Evolutionary conservation across 768 basidiomycete genomes (phyloP).

Genomic region (Mycena vitilis): DNA sequence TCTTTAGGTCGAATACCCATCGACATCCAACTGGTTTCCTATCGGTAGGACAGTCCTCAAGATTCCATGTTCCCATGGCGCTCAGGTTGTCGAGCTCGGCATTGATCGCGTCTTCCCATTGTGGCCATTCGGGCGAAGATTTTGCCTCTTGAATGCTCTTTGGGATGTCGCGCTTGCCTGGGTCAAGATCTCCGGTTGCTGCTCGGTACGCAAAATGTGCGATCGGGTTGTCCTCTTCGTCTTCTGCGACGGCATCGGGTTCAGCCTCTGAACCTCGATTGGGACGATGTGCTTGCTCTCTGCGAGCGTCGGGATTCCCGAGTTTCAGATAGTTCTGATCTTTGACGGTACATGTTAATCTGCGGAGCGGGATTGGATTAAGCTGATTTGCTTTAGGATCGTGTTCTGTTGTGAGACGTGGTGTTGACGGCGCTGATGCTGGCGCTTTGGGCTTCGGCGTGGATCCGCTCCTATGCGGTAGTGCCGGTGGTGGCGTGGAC

Average conservation of each 20-base stretch:
- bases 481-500: slow-evolving; percentile 6
- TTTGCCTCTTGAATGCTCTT: slow-evolving; percentile 10
- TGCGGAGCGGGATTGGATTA: too few species aligned
- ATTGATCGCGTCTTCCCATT: slow-evolving; percentile 8
- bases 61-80: slow-evolving; percentile 1
- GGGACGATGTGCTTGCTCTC: too few species aligned
- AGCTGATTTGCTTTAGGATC: background rate
- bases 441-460: slow-evolving; percentile 1
- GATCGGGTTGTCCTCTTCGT: background rate
- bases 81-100: slow-evolving; percentile 6
- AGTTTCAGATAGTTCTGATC: too few species aligned
- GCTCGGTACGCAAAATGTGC: slow-evolving; percentile 6
- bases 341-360: too few species aligned
- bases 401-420: slow-evolving; percentile 1
- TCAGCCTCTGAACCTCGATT: background rate
- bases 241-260: background rate
- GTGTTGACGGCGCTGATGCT: background rate
- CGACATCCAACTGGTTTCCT: too few species aligned
- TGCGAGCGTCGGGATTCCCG: too few species aligned
- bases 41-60: too few species aligned
- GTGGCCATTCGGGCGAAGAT: slow-evolving; percentile 5
- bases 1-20: too few species aligned
- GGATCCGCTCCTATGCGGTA: background rate
- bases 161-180: slow-evolving; percentile 4
- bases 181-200: background rate